Percentiles rank a stretch among this genome's conserved stretches.
phyloP scores from a whole-genome alignment of 257 asterid genomes.

The Ajuga chamaepitys region DNA sequence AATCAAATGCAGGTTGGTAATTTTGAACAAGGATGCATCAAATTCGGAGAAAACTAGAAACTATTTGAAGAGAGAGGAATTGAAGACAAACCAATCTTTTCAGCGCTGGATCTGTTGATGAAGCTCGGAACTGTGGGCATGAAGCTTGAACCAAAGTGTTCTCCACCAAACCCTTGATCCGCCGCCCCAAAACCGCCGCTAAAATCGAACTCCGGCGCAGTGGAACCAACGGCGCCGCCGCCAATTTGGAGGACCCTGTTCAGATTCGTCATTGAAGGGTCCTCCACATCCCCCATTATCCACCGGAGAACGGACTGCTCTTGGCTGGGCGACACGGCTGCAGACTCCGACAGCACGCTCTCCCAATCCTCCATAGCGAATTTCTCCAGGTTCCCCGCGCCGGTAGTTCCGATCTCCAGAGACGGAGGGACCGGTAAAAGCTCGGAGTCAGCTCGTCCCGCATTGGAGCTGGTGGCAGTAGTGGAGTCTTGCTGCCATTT shows the following conservation, averaged over 20 bases:
- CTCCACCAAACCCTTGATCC: constrained; percentile 67
- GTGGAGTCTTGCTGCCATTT: constrained; percentile 81
- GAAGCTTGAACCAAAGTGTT: constrained; percentile 29
- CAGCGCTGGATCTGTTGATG: constrained; percentile 26
- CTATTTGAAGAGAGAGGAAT: constrained; percentile 22
- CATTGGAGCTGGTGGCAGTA: constrained; percentile 72
- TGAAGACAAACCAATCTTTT: constrained; percentile 25
- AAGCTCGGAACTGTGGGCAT: constrained; percentile 36
- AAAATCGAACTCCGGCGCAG: constrained; percentile 49
- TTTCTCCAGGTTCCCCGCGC: constrained; percentile 39
- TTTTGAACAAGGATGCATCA: constrained; percentile 26
- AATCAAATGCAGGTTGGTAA: constrained; percentile 38
- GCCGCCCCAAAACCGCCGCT: constrained; percentile 44
- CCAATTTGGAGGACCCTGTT: constrained; percentile 51
- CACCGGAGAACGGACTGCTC: constrained; percentile 71
- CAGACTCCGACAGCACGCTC: constrained; percentile 63
- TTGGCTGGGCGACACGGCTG: constrained; percentile 57
- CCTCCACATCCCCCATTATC: constrained; percentile 95
- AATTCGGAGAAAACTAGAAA: too few relatives aligned
- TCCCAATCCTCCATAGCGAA: constrained; percentile 88
- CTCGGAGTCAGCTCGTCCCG: constrained; percentile 47
- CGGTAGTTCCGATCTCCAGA: constrained; percentile 45
- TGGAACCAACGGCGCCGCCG: constrained; percentile 28
- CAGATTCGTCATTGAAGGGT: constrained; percentile 58
- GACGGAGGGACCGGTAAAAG: constrained; percentile 56